These are phyloP conservation scores for Calonectria pauciramosa DNA, from an alignment of 2,329 filamentous ascomycete species.

Conservation along the genomic window DNA sequence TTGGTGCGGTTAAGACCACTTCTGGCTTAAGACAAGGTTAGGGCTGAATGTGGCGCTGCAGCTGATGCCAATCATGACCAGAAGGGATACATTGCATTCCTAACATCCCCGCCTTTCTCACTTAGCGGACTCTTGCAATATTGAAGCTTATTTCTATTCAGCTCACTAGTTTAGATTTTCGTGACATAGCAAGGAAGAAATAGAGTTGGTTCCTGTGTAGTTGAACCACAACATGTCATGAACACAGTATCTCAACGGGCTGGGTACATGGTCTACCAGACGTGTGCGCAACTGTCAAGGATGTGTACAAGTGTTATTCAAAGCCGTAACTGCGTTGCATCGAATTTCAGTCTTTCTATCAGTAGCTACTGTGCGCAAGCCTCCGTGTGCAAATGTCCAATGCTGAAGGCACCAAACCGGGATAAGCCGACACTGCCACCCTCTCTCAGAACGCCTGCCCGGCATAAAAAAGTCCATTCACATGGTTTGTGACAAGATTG, in stretches of 20 bases:
- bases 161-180: not conserved
- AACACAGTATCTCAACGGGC: not conserved
- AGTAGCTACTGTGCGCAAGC: not conserved
- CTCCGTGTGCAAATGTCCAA: not conserved
- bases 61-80: not conserved
- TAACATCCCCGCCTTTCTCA: not conserved
- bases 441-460: not conserved
- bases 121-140: not conserved
- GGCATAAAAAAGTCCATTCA: not conserved
- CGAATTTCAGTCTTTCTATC: not conserved
- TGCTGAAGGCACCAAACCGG: not conserved
- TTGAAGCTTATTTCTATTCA: not conserved
- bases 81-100: not conserved
- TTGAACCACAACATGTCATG: not conserved
- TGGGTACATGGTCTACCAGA: too few relatives aligned
- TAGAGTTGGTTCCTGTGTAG: not conserved
- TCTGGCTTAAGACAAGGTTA: not conserved
- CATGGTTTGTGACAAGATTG: not conserved
- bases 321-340: not conserved
- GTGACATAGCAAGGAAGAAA: not conserved
- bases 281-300: too few relatives aligned
- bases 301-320: not conserved
- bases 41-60: not conserved
- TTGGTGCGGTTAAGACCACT: not conserved
- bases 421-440: not conserved